These are phyloP conservation scores for Afroboletus lepidellus DNA, from an alignment of 1,284 basidiomycete species.

Conservation along the genomic window DNA sequence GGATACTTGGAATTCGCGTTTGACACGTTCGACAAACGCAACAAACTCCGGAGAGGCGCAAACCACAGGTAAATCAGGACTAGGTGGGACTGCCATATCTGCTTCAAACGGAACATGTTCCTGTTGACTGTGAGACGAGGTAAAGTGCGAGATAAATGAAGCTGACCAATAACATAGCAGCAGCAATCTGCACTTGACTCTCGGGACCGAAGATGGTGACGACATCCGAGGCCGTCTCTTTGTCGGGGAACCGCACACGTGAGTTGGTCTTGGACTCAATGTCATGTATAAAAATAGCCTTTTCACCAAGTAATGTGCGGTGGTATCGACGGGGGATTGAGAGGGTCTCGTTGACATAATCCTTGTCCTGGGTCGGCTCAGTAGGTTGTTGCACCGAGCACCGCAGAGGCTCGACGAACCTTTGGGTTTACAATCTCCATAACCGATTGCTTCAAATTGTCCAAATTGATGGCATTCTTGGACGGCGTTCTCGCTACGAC, in stretches of 20 bases:
- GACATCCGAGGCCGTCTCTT: constrained; percentile 88
- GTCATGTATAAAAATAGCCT: constrained; percentile 95
- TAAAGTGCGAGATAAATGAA: neutral
- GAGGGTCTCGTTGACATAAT: constrained; percentile 92
- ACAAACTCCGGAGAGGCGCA: constrained; percentile 79
- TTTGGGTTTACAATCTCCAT: constrained; percentile 98
- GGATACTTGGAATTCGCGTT: constrained; percentile 90
- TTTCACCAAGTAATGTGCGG: constrained; percentile 91
- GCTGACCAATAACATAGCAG: constrained; percentile 89
- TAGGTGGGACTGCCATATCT: constrained; percentile 88
- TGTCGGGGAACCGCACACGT: constrained; percentile 91
- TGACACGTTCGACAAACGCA: constrained; percentile 83
- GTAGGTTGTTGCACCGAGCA: neutral
- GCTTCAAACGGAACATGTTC: constrained; percentile 98
- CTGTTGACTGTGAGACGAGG: constrained; percentile 41
- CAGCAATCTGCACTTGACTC: constrained; percentile 94
- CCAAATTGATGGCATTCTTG: constrained; percentile 95
- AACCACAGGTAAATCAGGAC: constrained; percentile 73
- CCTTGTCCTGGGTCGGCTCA: constrained; percentile 73
- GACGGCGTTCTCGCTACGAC: constrained; percentile 96
- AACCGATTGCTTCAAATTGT: constrained; percentile 93
- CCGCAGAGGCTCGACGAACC: constrained; percentile 42
- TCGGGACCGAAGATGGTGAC: constrained; percentile 96
- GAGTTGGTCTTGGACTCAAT: constrained; percentile 97
- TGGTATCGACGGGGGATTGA: constrained; percentile 94